phyloP scores from a whole-genome alignment of 2,329 filamentous ascomycete species.

The Dothidotthia symphoricarpi region DNA sequence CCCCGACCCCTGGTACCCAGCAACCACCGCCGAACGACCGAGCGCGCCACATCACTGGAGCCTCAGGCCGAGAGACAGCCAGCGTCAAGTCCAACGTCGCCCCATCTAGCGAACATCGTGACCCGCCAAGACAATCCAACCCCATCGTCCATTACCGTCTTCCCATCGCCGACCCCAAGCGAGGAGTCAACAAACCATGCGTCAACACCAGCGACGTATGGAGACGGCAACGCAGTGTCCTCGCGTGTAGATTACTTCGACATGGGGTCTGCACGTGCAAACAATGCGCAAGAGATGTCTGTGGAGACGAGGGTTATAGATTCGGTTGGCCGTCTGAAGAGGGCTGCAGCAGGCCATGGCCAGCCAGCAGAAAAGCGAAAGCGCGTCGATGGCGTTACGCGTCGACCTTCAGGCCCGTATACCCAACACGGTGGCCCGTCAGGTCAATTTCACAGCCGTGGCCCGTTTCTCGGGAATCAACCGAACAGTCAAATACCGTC shows the following conservation, averaged over 20 bases:
- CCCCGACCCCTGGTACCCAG: conserved; percentile 3
- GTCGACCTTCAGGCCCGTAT: conserved; percentile 3
- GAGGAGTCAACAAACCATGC: conserved; percentile 46
- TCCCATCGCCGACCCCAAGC: conserved; percentile 64
- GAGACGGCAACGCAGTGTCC: no score
- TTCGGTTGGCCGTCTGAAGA: no score
- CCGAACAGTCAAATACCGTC: conserved; percentile 4
- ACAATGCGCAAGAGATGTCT: no score
- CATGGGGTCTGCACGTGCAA: no score
- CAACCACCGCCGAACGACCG: conserved; percentile 2
- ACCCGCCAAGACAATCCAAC: conserved; percentile 3
- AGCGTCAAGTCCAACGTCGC: conserved; percentile 36
- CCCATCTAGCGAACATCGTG: conserved; percentile 33
- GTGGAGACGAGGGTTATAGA: no score
- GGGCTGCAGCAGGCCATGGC: no score
- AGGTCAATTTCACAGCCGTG: conserved; percentile 2
- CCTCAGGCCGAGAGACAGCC: conserved; percentile 14
- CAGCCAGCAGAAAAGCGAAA: no score
- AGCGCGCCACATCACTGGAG: not conserved
- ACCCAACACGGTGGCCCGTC: conserved; percentile 6
- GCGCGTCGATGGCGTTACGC: no score
- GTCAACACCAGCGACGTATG: no score
- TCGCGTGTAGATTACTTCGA: no score
- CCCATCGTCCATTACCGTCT: conserved; percentile 35
- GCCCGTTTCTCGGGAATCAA: conserved; percentile 2